Base-by-base conservation (phyloP, 2,329 filamentous ascomycete genomes). In the Claviceps pazoutovae region DNA sequence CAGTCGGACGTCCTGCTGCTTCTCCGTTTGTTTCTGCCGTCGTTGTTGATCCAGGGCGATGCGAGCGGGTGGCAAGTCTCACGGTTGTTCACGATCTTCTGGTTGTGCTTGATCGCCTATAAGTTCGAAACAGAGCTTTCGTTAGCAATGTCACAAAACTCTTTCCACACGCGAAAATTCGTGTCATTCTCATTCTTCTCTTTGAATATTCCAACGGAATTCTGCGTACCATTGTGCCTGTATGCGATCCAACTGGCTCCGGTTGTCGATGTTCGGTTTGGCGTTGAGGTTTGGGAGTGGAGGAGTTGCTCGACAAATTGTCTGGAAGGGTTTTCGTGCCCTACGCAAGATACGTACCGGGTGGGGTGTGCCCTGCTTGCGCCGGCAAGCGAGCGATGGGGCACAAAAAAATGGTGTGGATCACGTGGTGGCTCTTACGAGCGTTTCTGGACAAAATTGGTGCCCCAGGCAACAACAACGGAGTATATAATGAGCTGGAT, bases 21-120 rank as follows among this genome's bases (percentile, higher is more conserved):
- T 8, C 30, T 19, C 8, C 11, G 3, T 9, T 11, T 8, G 4
- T 14, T 38, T 63, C 64, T 57, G 52, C 55, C 53, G 60, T 56
- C 53, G 58, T 60, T 56, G 61, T 64, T 61, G 61, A 51, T 59
- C 48, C 56, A 41, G 43, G 34, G 30, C 14, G 48, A 49, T 39
- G 39, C 34, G 38, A 30, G 48, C 26, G 43, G 37, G 45, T 42
- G 49, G 53, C 5, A 37, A 42, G 46, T 52, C 84, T 79, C 78
- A 88, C 85, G 90, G 83, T 94, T 95, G 83, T 91, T 86, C 73
- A 86, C 85, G 75, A 96, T 85, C 80, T 91, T 86, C 81, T 96
- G 89, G 80, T 97, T 97, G 86, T 96, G 89, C 84, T 95, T 95
- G 88, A 97, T 95, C 82, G 91, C 87, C 90, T 84, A 61, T 21